These are phyloP conservation scores for Candida maesae DNA, from an alignment of 805 yeast genomes.

Conservation along the genomic window DNA sequence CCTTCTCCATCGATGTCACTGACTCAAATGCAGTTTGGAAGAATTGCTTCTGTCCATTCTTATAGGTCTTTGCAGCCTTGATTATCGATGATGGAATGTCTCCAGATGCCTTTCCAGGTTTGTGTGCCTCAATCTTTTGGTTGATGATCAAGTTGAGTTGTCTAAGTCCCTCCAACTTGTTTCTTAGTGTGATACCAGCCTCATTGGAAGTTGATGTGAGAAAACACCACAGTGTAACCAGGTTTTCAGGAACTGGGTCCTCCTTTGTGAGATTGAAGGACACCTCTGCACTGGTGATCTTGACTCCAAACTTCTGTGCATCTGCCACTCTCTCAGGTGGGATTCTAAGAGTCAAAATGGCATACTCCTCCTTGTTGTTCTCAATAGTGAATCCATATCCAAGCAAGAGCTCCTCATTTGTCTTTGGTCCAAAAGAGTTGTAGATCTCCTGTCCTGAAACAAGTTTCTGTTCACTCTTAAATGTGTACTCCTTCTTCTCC, in stretches of 20 bases:
- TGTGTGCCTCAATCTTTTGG: constrained; percentile 41
- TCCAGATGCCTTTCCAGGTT: constrained; percentile 26
- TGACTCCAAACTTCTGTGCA: constrained; percentile 35
- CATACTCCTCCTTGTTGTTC: constrained; percentile 52
- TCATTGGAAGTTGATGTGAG: constrained; percentile 52
- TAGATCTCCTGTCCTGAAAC: constrained; percentile 47
- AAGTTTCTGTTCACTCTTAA: constrained; percentile 35
- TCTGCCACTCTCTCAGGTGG: constrained; percentile 28
- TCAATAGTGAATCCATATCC: constrained; percentile 77
- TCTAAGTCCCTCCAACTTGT: constrained; percentile 57
- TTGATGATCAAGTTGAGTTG: constrained; percentile 49
- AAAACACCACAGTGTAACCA: constrained; percentile 52
- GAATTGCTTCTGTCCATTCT: constrained; percentile 45
- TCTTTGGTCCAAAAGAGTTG: constrained; percentile 86
- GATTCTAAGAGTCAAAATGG: constrained; percentile 59
- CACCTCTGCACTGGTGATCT: constrained; percentile 38
- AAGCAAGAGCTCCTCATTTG: constrained; percentile 76
- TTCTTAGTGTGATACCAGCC: constrained; percentile 42
- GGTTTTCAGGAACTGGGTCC: constrained; percentile 38
- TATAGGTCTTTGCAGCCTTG: constrained; percentile 41
- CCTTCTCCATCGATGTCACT: constrained; percentile 44
- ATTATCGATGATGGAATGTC: constrained; percentile 24
- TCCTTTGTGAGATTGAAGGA: constrained; percentile 36
- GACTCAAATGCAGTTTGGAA: constrained; percentile 43
- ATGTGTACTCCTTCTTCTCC: constrained; percentile 31